These are phyloP conservation scores for Coffea eugenioides DNA, from an alignment of 257 asterid species.

Conservation along the genomic window DNA sequence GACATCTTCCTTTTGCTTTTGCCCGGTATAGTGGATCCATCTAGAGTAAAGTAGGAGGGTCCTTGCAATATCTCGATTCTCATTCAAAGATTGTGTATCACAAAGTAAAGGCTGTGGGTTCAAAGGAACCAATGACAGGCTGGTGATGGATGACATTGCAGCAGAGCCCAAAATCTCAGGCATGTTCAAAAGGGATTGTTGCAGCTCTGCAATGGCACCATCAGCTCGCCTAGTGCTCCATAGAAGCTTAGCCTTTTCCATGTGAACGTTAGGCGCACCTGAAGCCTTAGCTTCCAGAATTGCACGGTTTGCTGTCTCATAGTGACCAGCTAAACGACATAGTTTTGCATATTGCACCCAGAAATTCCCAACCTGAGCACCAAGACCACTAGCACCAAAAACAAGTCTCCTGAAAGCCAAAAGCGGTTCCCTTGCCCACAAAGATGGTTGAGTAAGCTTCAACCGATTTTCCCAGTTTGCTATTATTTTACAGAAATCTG, in stretches of 20 bases:
- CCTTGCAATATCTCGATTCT: conserved; percentile 71
- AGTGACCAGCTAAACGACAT: conserved; percentile 97
- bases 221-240: conserved; percentile 95
- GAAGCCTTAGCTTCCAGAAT: conserved; percentile 86
- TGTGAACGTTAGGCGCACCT: conserved; percentile 81
- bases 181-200: conserved; percentile 88
- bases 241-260: conserved; percentile 96
- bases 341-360: conserved; percentile 97
- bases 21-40: conserved; percentile 97
- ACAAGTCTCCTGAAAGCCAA: conserved; percentile 93
- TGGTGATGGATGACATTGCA: conserved; percentile 83
- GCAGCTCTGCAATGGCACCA: conserved; percentile 98
- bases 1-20: conserved; percentile 94
- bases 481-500: conserved; percentile 56
- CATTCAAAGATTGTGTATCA: conserved; percentile 54
- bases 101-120: conserved; percentile 64
- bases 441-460: conserved; percentile 87
- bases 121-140: conserved; percentile 77
- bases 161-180: conserved; percentile 82
- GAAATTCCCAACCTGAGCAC: conserved; percentile 76
- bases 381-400: conserved; percentile 75
- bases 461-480: conserved; percentile 92
- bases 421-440: conserved; percentile 99
- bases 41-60: conserved; percentile 89
- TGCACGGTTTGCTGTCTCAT: conserved; percentile 94